Conservation (phyloP, 495 filamentous ascomycete species). For the Annulohypoxylon stygium region DNA sequence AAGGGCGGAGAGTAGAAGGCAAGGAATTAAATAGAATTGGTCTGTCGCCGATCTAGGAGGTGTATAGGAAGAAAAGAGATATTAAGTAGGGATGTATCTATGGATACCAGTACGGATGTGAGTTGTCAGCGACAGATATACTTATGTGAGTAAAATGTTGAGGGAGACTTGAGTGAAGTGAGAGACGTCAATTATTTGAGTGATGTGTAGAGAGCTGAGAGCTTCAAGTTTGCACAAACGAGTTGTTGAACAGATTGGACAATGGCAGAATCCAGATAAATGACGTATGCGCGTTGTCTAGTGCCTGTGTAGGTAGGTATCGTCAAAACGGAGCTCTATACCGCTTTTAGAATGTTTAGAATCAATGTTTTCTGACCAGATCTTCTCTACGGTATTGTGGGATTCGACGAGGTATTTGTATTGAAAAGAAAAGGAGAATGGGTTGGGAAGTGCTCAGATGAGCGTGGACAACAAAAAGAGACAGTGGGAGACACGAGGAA, state of each 20-base stretch:
- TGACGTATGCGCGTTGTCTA: constrained; percentile 43
- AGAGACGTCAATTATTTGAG: neutral
- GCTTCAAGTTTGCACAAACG: constrained; percentile 37
- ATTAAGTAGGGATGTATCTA: constrained; percentile 8
- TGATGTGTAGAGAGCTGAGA: constrained; percentile 4
- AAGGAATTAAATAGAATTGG: neutral
- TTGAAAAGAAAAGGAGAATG: constrained; percentile 21
- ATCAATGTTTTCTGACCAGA: constrained; percentile 22
- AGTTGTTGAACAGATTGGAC: constrained; percentile 32
- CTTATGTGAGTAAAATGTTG: constrained; percentile 7
- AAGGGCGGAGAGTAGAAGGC: neutral
- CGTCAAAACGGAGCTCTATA: constrained; percentile 41
- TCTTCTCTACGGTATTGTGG: constrained; percentile 8
- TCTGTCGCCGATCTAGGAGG: constrained; percentile 6
- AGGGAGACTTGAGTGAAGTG: neutral
- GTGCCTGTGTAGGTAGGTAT: neutral
- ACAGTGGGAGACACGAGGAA: constrained; percentile 44
- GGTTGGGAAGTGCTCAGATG: constrained; percentile 21
- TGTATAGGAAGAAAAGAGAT: constrained; percentile 13
- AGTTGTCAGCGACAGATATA: constrained; percentile 6
- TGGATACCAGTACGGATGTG: neutral
- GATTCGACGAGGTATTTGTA: constrained; percentile 27
- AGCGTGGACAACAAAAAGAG: constrained; percentile 26
- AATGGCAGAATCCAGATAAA: constrained; percentile 28
- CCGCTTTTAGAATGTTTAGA: constrained; percentile 32